A percentile compares a stretch with the other conserved stretches of the same genome.
phyloP scores from a whole-genome alignment of 192 early-diverging fungal genomes.

The Coemansia pectinata region DNA sequence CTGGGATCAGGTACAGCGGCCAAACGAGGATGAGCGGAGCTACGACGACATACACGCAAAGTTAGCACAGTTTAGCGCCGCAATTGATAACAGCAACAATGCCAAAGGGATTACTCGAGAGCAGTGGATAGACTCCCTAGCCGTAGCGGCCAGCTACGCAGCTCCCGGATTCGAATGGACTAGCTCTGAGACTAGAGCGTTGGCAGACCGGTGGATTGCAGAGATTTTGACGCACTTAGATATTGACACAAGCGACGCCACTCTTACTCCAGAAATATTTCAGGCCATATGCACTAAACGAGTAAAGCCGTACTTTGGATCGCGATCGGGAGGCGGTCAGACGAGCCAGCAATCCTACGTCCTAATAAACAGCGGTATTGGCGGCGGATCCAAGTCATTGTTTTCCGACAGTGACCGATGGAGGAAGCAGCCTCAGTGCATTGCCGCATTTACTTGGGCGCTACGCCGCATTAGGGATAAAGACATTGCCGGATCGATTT shows the following conservation, averaged over 20 bases:
- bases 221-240: conserved; percentile 10
- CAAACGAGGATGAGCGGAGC: background rate
- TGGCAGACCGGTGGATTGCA: conserved; percentile 16
- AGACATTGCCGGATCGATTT: conserved; percentile 8
- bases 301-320: conserved; percentile 43
- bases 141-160: conserved; percentile 27
- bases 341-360: conserved; percentile 6
- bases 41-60: background rate
- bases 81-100: background rate
- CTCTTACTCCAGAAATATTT: conserved; percentile 6
- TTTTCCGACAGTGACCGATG: conserved; percentile 18
- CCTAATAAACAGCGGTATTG: background rate
- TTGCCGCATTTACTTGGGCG: conserved; percentile 39
- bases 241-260: background rate
- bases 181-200: background rate
- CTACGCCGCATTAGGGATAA: conserved; percentile 9
- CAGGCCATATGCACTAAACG: conserved; percentile 3
- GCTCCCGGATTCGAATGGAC: conserved; percentile 22
- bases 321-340: background rate
- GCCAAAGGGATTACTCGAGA: background rate
- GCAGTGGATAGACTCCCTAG: conserved; percentile 20
- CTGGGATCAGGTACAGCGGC: conserved; percentile 19
- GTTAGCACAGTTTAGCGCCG: background rate
- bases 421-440: conserved; percentile 23
- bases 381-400: background rate